Conservation (phyloP, 306 rosid species). For the Hippophae gyantsensis region DNA sequence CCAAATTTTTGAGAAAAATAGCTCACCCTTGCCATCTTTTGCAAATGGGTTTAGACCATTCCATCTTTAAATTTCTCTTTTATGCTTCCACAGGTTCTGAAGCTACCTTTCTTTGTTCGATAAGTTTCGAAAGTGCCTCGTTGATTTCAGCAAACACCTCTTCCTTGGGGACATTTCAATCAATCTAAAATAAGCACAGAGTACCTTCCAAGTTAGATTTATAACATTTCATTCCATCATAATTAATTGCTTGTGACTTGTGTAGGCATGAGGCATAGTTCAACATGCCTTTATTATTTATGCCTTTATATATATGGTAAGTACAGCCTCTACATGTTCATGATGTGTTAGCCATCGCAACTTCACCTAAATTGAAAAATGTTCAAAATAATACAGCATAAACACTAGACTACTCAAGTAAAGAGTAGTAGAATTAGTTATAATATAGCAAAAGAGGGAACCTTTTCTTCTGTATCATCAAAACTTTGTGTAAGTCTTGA, state of each 20-base stretch:
- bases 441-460: conserved; percentile 3
- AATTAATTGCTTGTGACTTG: too few species aligned
- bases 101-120: conserved; percentile 41
- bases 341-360: conserved; percentile 77
- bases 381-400: conserved; percentile 9
- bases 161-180: conserved; percentile 42
- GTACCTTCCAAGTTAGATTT: background rate
- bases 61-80: conserved; percentile 7
- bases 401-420: background rate
- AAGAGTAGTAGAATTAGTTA: background rate
- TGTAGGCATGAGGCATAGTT: too few species aligned
- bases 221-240: too few species aligned
- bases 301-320: conserved; percentile 60
- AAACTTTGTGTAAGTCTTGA: conserved; percentile 88
- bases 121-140: conserved; percentile 33
- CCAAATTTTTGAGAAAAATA: too few species aligned
- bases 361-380: conserved; percentile 47
- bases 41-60: conserved; percentile 6
- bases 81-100: conserved; percentile 46
- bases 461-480: conserved; percentile 94
- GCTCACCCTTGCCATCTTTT: background rate
- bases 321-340: conserved; percentile 79
- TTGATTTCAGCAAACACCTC: conserved; percentile 72
- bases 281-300: conserved; percentile 43
- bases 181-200: conserved; percentile 17